These are phyloP conservation scores for Escallonia rubra DNA, from an alignment of 129 eudicot species.

Conservation along the genomic window DNA sequence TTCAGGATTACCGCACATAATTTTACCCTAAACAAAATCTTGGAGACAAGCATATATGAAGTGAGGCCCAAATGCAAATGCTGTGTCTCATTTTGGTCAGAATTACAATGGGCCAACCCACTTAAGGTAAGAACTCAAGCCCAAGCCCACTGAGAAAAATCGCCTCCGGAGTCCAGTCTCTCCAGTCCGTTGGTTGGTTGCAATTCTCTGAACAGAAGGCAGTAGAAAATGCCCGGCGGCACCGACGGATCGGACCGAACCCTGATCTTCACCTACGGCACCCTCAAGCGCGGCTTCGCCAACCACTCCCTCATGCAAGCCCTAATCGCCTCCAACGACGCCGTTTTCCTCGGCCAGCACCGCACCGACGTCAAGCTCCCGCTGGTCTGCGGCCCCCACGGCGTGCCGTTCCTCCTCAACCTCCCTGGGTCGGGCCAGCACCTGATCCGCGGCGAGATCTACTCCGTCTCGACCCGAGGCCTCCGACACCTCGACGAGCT, in stretches of 20 bases:
- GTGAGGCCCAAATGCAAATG: too few relatives aligned
- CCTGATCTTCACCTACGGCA: constrained; percentile 74
- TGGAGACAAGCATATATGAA: too few relatives aligned
- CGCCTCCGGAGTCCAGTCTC: neutral
- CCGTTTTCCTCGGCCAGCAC: constrained; percentile 39
- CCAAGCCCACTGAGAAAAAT: too few relatives aligned
- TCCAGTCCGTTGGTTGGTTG: neutral
- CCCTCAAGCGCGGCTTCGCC: constrained; percentile 63
- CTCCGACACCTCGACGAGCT: constrained; percentile 51
- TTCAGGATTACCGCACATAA: too few relatives aligned
- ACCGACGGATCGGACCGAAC: constrained; percentile 14
- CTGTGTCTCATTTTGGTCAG: too few relatives aligned
- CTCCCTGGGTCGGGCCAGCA: constrained; percentile 47
- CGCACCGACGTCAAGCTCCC: constrained; percentile 42
- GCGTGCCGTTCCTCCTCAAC: constrained; percentile 68
- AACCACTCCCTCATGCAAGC: constrained; percentile 52
- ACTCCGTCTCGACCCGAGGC: constrained; percentile 44
- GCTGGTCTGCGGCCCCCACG: constrained; percentile 65
- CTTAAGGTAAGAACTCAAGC: too few relatives aligned
- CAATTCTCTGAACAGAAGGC: neutral
- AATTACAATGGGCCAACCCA: too few relatives aligned
- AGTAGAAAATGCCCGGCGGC: neutral
- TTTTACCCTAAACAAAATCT: too few relatives aligned
- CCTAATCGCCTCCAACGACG: constrained; percentile 40
- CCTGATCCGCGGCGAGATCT: constrained; percentile 59